phyloP scores from a whole-genome alignment of 2,329 filamentous ascomycete genomes.

The Alternaria tenuissima region DNA sequence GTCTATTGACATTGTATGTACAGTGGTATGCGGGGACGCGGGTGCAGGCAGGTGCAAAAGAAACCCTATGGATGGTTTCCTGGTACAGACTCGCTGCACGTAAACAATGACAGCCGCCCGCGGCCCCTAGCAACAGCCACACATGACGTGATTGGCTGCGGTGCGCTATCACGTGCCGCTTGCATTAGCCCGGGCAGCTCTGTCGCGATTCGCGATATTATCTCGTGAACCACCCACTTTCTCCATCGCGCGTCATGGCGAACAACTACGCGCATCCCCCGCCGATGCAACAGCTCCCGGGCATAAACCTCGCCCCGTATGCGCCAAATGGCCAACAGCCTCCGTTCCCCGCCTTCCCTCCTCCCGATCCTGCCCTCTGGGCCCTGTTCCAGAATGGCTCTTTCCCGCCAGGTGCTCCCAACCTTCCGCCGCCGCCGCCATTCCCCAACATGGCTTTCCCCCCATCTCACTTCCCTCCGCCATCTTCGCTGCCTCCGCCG shows the following conservation, averaged over 20 bases:
- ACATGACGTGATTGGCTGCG: conserved; percentile 7
- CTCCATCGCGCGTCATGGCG: conserved; percentile 34
- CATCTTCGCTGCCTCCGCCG: conserved; percentile 23
- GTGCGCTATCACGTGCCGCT: conserved; percentile 10
- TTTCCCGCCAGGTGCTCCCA: conserved; percentile 33
- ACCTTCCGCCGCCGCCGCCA: conserved; percentile 26
- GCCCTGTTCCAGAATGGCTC: conserved; percentile 39
- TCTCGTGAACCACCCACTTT: conserved; percentile 7
- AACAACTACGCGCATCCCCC: conserved; percentile 40
- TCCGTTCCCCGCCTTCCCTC: conserved; percentile 20
- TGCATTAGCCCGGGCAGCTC: neutral
- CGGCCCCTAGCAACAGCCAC: conserved; percentile 23
- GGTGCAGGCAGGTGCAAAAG: conserved; percentile 5
- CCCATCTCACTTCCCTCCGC: conserved; percentile 24
- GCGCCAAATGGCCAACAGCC: conserved; percentile 36
- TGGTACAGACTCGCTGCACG: conserved; percentile 4
- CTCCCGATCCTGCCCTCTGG: conserved; percentile 43
- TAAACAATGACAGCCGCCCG: conserved; percentile 18
- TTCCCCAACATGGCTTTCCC: conserved; percentile 23
- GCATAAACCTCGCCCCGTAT: conserved; percentile 36
- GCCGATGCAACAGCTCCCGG: conserved; percentile 26
- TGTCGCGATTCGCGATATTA: neutral
- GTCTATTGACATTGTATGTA: conserved; percentile 33
- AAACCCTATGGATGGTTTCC: neutral
- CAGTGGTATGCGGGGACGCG: conserved; percentile 2